phyloP scores from a whole-genome alignment of 176 grass and related monocot species.

The Juncus inflexus region DNA sequence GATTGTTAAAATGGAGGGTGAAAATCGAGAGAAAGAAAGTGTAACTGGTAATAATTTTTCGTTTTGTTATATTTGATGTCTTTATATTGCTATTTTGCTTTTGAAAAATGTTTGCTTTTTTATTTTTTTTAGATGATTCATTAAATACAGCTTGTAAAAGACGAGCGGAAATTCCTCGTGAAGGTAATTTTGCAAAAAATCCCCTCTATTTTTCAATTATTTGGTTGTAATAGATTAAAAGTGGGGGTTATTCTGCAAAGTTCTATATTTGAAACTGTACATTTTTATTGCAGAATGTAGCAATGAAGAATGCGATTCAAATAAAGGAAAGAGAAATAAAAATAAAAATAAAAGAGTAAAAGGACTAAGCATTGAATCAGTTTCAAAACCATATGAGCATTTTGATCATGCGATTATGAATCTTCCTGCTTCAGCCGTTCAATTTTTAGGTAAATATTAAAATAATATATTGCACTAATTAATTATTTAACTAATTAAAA shows the following conservation, averaged over 20 bases:
- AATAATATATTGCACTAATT: no score
- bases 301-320: slow-evolving; percentile 33
- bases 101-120: not conserved
- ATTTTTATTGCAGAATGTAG: slow-evolving; percentile 34
- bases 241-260: not conserved
- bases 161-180: slow-evolving; percentile 40
- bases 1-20: slow-evolving; percentile 41
- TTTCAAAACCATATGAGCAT: slow-evolving; percentile 60
- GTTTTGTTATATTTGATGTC: slow-evolving; percentile 23
- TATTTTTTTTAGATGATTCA: slow-evolving; percentile 12
- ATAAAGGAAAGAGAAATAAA: slow-evolving; percentile 45
- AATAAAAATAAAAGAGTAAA: slow-evolving; percentile 65
- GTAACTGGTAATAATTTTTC: slow-evolving; percentile 32
- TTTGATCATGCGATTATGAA: slow-evolving; percentile 94
- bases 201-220: no score
- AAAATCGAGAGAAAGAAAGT: slow-evolving; percentile 31
- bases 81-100: not conserved
- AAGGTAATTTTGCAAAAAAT: slow-evolving; percentile 45
- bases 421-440: slow-evolving; percentile 83
- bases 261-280: slow-evolving; percentile 7
- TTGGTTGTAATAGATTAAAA: not conserved
- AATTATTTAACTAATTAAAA: no score
- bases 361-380: slow-evolving; percentile 24
- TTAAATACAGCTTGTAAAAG: slow-evolving; percentile 51
- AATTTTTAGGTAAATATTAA: slow-evolving; percentile 56